phyloP scores from a whole-genome alignment of 495 filamentous ascomycete genomes.

The Trichoderma erinaceum region DNA sequence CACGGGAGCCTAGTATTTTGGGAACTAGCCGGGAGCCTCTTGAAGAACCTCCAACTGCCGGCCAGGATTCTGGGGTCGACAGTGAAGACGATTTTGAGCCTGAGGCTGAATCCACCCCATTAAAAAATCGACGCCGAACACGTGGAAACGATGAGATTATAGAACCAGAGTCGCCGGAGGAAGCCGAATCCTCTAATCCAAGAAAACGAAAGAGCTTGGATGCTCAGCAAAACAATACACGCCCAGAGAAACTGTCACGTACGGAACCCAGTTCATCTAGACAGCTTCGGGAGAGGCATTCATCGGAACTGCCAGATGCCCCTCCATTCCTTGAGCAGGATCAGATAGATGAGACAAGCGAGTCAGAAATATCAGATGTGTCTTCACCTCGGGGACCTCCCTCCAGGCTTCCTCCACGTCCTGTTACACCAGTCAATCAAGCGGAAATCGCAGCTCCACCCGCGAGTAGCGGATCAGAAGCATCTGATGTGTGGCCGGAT shows the following conservation, averaged over 20 bases:
- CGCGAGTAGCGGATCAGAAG: slow-evolving; percentile 35
- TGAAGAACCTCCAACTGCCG: slow-evolving; percentile 26
- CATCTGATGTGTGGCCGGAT: slow-evolving; percentile 31
- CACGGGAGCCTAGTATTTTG: slow-evolving; percentile 44
- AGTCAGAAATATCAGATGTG: slow-evolving; percentile 25
- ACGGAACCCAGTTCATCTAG: slow-evolving; percentile 2
- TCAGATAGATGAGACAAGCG: slow-evolving; percentile 2
- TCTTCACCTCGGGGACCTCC: slow-evolving; percentile 26
- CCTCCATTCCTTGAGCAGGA: slow-evolving; percentile 16
- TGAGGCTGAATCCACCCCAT: slow-evolving; percentile 42
- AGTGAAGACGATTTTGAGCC: slow-evolving; percentile 38
- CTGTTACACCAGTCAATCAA: slow-evolving; percentile 22
- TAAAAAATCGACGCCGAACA: slow-evolving; percentile 32
- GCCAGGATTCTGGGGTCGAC: slow-evolving; percentile 18
- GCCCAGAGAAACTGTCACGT: slow-evolving; percentile 20
- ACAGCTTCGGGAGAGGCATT: neutral
- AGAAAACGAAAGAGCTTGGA: slow-evolving; percentile 44
- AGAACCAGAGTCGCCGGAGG: slow-evolving; percentile 18
- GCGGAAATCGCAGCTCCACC: slow-evolving; percentile 42
- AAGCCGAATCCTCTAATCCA: slow-evolving; percentile 25
- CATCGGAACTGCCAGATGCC: slow-evolving; percentile 12
- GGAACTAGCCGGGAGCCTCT: slow-evolving; percentile 36
- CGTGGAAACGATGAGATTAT: slow-evolving; percentile 16
- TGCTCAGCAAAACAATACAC: slow-evolving; percentile 27
- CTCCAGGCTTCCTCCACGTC: slow-evolving; percentile 18